A percentile compares a stretch with the other conserved stretches of the same genome.
Conservation (phyloP, 2,329 filamentous ascomycete species). For the Diaporthe humulicola region DNA sequence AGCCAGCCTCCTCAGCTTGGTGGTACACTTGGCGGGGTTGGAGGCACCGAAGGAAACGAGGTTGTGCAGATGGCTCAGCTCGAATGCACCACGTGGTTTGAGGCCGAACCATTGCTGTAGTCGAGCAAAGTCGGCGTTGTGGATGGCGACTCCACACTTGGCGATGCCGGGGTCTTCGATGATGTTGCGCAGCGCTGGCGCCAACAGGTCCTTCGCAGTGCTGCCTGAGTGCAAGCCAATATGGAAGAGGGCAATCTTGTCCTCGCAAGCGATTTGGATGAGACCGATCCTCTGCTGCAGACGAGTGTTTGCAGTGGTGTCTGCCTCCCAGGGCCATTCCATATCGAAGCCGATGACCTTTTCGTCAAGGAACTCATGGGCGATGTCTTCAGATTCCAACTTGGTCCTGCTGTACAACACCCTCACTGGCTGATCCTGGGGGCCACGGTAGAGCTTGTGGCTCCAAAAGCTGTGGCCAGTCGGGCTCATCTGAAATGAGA, state of each 20-base stretch:
- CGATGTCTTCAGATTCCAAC: conserved; percentile 75
- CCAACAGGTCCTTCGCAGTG: conserved; percentile 68
- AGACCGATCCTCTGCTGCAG: conserved; percentile 81
- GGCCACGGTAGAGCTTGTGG: conserved; percentile 74
- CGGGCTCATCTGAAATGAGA: conserved; percentile 39
- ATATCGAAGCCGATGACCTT: conserved; percentile 88
- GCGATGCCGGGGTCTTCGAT: conserved; percentile 78
- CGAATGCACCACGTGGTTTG: conserved; percentile 76
- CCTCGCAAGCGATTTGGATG: conserved; percentile 84
- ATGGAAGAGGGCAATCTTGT: conserved; percentile 85
- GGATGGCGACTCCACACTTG: conserved; percentile 83
- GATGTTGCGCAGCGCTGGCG: conserved; percentile 77
- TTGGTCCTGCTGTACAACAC: conserved; percentile 84
- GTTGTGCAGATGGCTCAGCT: conserved; percentile 86
- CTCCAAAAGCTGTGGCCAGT: conserved; percentile 69
- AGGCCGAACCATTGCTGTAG: conserved; percentile 75
- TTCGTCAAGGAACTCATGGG: conserved; percentile 76
- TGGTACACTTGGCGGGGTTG: conserved; percentile 60
- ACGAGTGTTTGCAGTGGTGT: conserved; percentile 49
- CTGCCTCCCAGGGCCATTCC: conserved; percentile 78
- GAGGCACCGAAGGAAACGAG: conserved; percentile 77
- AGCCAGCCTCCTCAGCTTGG: conserved; percentile 73
- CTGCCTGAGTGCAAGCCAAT: conserved; percentile 70
- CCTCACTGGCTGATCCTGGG: conserved; percentile 64
- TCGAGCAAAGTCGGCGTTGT: conserved; percentile 75